Percentiles rank a stretch among this genome's conserved stretches.
Evolutionary conservation across 1,284 basidiomycete species (phyloP).

Genomic region (Trichosporon sp.): DNA sequence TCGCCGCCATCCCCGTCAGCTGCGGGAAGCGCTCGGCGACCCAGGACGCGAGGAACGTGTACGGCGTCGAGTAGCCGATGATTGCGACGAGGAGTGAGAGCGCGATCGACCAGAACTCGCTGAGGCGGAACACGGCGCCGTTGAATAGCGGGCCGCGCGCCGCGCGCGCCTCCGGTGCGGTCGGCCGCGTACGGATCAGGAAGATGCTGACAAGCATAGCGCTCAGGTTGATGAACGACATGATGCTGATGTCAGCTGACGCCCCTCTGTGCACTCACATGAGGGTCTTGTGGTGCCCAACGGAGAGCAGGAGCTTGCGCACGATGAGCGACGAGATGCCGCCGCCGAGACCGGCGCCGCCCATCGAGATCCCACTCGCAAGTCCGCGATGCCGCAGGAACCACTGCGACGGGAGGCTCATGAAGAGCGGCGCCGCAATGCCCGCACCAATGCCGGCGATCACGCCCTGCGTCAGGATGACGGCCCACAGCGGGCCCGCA

Average conservation of each 20-base stretch:
- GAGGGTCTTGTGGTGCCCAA: constrained; percentile 32
- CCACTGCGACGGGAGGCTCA: constrained; percentile 42
- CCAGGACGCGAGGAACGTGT: constrained; percentile 27
- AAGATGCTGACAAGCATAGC: constrained; percentile 24
- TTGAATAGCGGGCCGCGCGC: constrained; percentile 31
- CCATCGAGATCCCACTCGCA: constrained; percentile 36
- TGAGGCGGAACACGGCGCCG: constrained; percentile 4
- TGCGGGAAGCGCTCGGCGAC: constrained; percentile 21
- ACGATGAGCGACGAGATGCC: constrained; percentile 26
- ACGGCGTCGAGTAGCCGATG: constrained; percentile 33
- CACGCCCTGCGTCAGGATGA: constrained; percentile 24
- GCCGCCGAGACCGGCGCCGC: constrained; percentile 38
- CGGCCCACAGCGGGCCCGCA: constrained; percentile 9
- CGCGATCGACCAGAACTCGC: constrained; percentile 25
- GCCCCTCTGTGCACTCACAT: constrained; percentile 22
- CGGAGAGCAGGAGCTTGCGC: constrained; percentile 24
- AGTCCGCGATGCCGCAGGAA: constrained; percentile 37
- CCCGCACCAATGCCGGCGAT: constrained; percentile 34
- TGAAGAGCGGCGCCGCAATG: constrained; percentile 35
- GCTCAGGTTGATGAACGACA: constrained; percentile 32
- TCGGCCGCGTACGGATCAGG: constrained; percentile 33
- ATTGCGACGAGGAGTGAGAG: constrained; percentile 27
- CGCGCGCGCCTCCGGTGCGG: constrained; percentile 31
- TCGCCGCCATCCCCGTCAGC: constrained; percentile 17
- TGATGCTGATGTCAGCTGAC: constrained; percentile 26